A percentile compares a stretch with the other conserved stretches of the same genome.
phyloP scores from a whole-genome alignment of 148 eudicot genomes.

The Fagopyrum homotropicum region DNA sequence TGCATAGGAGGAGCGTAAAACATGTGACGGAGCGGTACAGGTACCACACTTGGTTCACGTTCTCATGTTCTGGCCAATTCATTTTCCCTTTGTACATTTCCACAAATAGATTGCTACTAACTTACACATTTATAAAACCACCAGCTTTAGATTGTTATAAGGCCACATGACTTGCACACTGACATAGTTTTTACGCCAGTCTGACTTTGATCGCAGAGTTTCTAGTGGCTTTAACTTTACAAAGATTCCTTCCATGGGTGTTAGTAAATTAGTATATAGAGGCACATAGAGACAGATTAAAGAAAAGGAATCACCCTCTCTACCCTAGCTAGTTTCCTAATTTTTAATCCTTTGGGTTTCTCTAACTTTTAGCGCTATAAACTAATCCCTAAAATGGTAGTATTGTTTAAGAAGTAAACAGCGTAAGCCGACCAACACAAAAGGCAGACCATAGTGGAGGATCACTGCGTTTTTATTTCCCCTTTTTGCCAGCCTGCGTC shows the following conservation, averaged over 20 bases:
- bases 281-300: background rate
- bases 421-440: slow-evolving; percentile 7
- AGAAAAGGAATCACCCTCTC: background rate
- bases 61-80: background rate
- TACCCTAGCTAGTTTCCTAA: background rate
- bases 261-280: slow-evolving; percentile 7
- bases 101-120: background rate
- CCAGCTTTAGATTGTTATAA: background rate
- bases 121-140: background rate
- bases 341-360: background rate
- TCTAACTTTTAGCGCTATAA: no score
- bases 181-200: background rate
- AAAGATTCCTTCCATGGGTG: slow-evolving; percentile 4
- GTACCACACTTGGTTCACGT: slow-evolving; percentile 8
- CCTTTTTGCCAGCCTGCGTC: slow-evolving; percentile 9
- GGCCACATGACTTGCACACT: background rate
- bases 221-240: slow-evolving; percentile 3
- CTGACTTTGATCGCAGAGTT: background rate
- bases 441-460: slow-evolving; percentile 12
- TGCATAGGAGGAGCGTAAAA: background rate
- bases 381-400: background rate
- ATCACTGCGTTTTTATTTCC: slow-evolving; percentile 5
- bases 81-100: background rate
- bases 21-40: background rate
- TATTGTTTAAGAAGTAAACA: background rate